These are phyloP conservation scores for Phaeophleospora eucalypticola DNA, from an alignment of 2,329 filamentous ascomycete genomes.

Conservation along the genomic window DNA sequence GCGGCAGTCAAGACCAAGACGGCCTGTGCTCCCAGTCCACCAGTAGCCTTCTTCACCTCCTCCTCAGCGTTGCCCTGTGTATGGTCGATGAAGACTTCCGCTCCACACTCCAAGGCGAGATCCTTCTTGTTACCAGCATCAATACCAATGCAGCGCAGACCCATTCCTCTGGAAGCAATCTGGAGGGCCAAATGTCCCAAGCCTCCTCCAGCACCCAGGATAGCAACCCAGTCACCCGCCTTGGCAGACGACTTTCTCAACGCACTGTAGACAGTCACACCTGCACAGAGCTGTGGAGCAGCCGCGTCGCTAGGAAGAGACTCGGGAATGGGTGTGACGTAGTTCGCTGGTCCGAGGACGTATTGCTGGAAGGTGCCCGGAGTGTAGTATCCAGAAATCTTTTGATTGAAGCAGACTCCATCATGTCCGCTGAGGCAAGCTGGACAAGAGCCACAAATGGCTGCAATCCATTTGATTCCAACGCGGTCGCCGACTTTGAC, in stretches of 20 bases:
- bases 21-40: conserved; percentile 57
- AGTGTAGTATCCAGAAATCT: conserved; percentile 62
- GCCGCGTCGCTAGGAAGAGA: conserved; percentile 56
- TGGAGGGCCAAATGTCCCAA: conserved; percentile 59
- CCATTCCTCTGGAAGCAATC: conserved; percentile 57
- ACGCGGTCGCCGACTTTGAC: conserved; percentile 65
- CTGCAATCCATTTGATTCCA: conserved; percentile 65
- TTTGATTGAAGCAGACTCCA: conserved; percentile 51
- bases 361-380: conserved; percentile 69
- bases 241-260: conserved; percentile 58
- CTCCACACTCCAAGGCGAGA: conserved; percentile 56
- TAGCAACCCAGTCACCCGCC: conserved; percentile 58
- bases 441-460: conserved; percentile 51
- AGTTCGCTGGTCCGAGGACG: conserved; percentile 58
- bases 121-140: conserved; percentile 63
- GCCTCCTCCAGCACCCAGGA: conserved; percentile 37
- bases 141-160: conserved; percentile 61
- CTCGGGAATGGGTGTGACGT: conserved; percentile 67
- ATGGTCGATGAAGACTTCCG: conserved; percentile 63
- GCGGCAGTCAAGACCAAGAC: conserved; percentile 54
- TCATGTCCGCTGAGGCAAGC: conserved; percentile 55
- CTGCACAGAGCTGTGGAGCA: conserved; percentile 65
- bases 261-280: conserved; percentile 63
- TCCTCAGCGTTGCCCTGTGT: conserved; percentile 51
- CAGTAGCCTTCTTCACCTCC: conserved; percentile 55